phyloP scores from a whole-genome alignment of 192 early-diverging fungal genomes.

The Mortierella hygrophila region DNA sequence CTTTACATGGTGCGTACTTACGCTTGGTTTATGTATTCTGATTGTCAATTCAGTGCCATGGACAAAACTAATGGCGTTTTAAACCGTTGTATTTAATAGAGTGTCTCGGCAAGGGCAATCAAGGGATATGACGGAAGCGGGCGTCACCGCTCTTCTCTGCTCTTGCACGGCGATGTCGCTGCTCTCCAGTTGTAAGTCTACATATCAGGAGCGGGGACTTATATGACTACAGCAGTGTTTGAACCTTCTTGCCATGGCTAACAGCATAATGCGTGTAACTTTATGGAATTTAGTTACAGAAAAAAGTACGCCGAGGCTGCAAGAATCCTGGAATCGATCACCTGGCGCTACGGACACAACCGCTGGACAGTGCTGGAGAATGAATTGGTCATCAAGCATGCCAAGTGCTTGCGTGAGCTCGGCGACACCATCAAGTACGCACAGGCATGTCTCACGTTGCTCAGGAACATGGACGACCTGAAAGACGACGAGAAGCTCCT shows the following conservation, averaged over 20 bases:
- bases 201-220: not conserved
- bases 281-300: slow-evolving; percentile 47
- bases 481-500: slow-evolving; percentile 54
- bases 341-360: slow-evolving; percentile 65
- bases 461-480: slow-evolving; percentile 64
- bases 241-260: not conserved
- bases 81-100: slow-evolving; percentile 45
- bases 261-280: not conserved
- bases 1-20: slow-evolving; percentile 73
- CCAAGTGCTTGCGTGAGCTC: slow-evolving; percentile 71
- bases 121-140: slow-evolving; percentile 77
- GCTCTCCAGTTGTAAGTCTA: slow-evolving; percentile 78
- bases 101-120: slow-evolving; percentile 73
- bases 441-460: slow-evolving; percentile 61
- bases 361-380: slow-evolving; percentile 79
- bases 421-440: slow-evolving; percentile 62
- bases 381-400: slow-evolving; percentile 73
- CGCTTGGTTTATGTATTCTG: too few species aligned
- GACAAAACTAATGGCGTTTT: not conserved
- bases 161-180: slow-evolving; percentile 83
- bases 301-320: slow-evolving; percentile 76
- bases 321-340: slow-evolving; percentile 70
- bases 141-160: slow-evolving; percentile 69
- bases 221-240: not conserved
- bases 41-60: not conserved